Evolutionary conservation across 139 green algal species (phyloP), one percentile per base, ranked within the genome.

Genomic region (Tetradesmus obliquus): DNA sequence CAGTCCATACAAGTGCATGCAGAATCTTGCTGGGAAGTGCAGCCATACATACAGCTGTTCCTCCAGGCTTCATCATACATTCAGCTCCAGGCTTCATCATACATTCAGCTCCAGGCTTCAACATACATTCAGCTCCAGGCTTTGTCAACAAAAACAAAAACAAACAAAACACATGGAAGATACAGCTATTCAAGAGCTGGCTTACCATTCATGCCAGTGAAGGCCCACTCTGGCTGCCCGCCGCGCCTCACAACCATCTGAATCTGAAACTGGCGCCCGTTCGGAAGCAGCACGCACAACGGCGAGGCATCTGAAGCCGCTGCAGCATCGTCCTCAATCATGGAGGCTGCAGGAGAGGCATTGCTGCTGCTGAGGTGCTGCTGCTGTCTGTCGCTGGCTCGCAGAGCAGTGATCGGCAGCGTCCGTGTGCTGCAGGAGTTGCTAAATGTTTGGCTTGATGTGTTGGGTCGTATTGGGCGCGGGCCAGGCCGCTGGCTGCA

Each of bases 231-330:
- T 22, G 84, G 84, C 58, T 57, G 58, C n/a, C 84, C n/a, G n/a
- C 57, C 84, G 24, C 84, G 84, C 58, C 84, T 45, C 2, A 88
- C 84, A 13, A 88, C 58, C 32, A 79, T n/a, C 84, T 88, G 84
- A n/a, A 88, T 79, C 58, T 88, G 57, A 20, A 88, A 88, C 3
- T 88, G 84, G 3, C 60, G 58, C 5, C 84, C 84, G 69, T 80
- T 72, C 9, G 57, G 84, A 57, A 79, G 57, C 32, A 88, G 8
- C n/a, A 88, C 58, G 54, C 82, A 71, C 10, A 88, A 24, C 15
- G 58, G 58, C 3, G 84, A n/a, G n/a, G 17, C 24, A 1, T 88
- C 84, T 24, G n/a, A 24, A n/a, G 57, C 58, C 3, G 58, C 24
- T 6, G 24, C 55, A 9, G n/a, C 22, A 58, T 58, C 84, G 2